These are phyloP conservation scores for Hyaloperonospora brassicae DNA, from an alignment of 352 stramenopile species.

Conservation along the genomic window DNA sequence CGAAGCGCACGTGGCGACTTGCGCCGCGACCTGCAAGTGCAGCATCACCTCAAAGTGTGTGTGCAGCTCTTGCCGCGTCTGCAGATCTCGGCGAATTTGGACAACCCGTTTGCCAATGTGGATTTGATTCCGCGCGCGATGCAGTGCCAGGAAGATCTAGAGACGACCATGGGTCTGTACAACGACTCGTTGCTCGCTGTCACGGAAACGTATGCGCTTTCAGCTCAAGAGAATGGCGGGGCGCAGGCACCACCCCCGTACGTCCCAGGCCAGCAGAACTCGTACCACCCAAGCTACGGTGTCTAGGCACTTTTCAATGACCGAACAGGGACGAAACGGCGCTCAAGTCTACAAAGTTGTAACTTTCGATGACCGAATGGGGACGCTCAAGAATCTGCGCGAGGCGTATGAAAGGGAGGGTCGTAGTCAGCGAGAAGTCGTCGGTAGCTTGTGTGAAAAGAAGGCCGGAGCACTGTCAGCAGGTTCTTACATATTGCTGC, in stretches of 20 bases:
- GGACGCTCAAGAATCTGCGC: not conserved
- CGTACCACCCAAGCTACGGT: slow-evolving; percentile 83
- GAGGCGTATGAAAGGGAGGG: slow-evolving; percentile 6
- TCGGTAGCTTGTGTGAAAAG: no score
- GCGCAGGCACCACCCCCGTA: slow-evolving; percentile 68
- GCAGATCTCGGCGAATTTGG: slow-evolving; percentile 84
- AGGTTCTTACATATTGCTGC: slow-evolving; percentile 23
- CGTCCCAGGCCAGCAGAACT: slow-evolving; percentile 85
- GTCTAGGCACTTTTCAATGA: slow-evolving; percentile 34
- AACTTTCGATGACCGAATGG: not conserved
- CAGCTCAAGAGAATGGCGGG: slow-evolving; percentile 51
- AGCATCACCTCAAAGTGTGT: slow-evolving; percentile 83
- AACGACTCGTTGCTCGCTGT: slow-evolving; percentile 84
- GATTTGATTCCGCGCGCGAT: slow-evolving; percentile 83
- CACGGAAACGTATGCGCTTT: slow-evolving; percentile 80
- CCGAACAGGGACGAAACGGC: no score
- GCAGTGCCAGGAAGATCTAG: slow-evolving; percentile 83
- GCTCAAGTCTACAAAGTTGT: not conserved
- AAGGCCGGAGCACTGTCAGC: not conserved
- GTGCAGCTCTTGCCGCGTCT: slow-evolving; percentile 78
- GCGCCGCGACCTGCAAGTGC: slow-evolving; percentile 68
- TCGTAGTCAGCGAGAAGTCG: no score
- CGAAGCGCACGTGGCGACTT: slow-evolving; percentile 74
- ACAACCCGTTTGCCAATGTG: slow-evolving; percentile 85
- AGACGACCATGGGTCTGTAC: slow-evolving; percentile 84